Evolutionary conservation across 2,329 filamentous ascomycete genomes (phyloP).

Genomic region (Penicillium sp.): DNA sequence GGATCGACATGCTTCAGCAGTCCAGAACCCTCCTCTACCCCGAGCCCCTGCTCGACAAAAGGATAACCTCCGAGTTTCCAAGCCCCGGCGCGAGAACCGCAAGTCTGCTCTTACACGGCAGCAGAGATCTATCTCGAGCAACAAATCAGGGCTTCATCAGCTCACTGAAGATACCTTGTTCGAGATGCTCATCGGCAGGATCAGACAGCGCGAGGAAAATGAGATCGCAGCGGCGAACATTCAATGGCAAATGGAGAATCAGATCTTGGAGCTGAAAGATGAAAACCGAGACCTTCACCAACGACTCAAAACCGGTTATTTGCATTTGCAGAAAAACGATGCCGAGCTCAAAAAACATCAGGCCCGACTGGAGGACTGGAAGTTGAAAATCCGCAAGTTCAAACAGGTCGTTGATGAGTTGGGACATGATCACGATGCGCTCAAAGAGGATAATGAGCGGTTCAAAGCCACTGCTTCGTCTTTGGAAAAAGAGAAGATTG

Average conservation of each 20-base stretch:
- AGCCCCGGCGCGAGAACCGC: slow-evolving; percentile 18
- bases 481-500: slow-evolving; percentile 35
- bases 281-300: slow-evolving; percentile 39
- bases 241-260: slow-evolving; percentile 36
- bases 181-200: slow-evolving; percentile 41
- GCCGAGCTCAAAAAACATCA: slow-evolving; percentile 30
- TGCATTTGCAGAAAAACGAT: slow-evolving; percentile 29
- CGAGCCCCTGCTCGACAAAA: slow-evolving; percentile 2
- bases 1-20: background rate
- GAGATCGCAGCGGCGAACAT: slow-evolving; percentile 32
- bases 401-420: slow-evolving; percentile 42
- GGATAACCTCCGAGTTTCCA: slow-evolving; percentile 24
- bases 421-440: slow-evolving; percentile 41
- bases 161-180: slow-evolving; percentile 46
- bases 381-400: slow-evolving; percentile 41
- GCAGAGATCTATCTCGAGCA: slow-evolving; percentile 1
- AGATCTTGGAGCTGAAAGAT: slow-evolving; percentile 33
- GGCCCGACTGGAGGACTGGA: slow-evolving; percentile 43
- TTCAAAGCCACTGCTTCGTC: slow-evolving; percentile 34
- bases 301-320: slow-evolving; percentile 30
- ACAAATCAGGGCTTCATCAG: slow-evolving; percentile 11
- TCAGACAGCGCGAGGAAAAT: slow-evolving; percentile 45
- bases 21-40: background rate
- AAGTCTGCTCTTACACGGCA: slow-evolving; percentile 11
- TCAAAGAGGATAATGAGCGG: slow-evolving; percentile 39